Evolutionary conservation across 306 rosid genomes (phyloP).

Genomic region (Echinosophora koreensis): DNA sequence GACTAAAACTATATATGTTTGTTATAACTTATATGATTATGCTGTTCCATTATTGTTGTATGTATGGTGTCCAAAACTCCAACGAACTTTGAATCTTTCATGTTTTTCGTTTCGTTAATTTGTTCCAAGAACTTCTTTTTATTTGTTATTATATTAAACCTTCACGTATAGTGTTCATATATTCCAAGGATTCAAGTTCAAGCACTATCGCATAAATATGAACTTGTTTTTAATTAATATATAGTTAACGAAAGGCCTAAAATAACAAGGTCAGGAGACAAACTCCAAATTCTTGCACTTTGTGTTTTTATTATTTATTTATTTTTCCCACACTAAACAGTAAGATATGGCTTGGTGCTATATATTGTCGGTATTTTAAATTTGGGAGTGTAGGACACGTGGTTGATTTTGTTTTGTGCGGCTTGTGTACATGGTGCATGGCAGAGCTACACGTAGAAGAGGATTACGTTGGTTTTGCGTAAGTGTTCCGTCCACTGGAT

Average conservation of each 20-base stretch:
- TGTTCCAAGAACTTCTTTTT: not conserved
- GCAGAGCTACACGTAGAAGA: conserved; percentile 40
- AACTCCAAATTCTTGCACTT: not conserved
- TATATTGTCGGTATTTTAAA: not conserved
- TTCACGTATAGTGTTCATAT: not conserved
- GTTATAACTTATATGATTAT: conserved; percentile 10
- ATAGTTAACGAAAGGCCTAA: not conserved
- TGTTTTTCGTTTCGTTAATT: not conserved
- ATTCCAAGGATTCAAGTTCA: not conserved
- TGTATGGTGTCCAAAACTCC: conserved; percentile 54
- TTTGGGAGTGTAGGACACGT: conserved; percentile 24
- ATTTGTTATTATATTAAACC: not conserved
- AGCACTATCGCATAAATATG: no score
- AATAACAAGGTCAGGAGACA: not conserved
- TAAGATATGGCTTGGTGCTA: not conserved
- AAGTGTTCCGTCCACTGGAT: conserved; percentile 5
- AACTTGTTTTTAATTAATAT: not conserved
- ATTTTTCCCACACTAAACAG: not conserved
- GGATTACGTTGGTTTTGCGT: not conserved
- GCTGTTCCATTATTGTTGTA: conserved; percentile 16
- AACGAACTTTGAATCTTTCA: conserved; percentile 60
- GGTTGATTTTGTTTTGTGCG: conserved; percentile 11
- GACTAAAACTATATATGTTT: conserved; percentile 28
- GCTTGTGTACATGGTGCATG: conserved; percentile 27
- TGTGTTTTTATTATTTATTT: not conserved